Evolutionary conservation across 2,329 filamentous ascomycete species (phyloP).

Genomic region (Chalaropsis thielavioides): DNA sequence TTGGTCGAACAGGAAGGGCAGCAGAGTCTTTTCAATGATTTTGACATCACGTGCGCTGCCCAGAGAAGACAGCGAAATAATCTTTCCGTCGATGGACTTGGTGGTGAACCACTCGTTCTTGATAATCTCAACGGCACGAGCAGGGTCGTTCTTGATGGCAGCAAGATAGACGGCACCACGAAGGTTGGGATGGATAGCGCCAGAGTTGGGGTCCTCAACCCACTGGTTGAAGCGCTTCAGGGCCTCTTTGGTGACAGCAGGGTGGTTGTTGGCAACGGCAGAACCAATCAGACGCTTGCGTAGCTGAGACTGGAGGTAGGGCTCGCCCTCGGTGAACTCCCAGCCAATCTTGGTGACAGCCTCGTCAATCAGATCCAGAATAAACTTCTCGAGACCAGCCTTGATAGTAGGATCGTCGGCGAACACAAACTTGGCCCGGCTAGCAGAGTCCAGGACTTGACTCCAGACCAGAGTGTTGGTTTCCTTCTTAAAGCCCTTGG

Average conservation of each 20-base stretch:
- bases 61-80: slow-evolving; percentile 64
- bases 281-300: slow-evolving; percentile 66
- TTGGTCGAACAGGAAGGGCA: slow-evolving; percentile 63
- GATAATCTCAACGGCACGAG: slow-evolving; percentile 54
- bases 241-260: slow-evolving; percentile 59
- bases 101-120: slow-evolving; percentile 76
- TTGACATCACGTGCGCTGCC: slow-evolving; percentile 56
- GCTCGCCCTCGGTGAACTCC: slow-evolving; percentile 64
- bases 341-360: slow-evolving; percentile 72
- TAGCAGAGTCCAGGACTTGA: slow-evolving; percentile 65
- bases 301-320: slow-evolving; percentile 68
- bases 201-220: slow-evolving; percentile 50
- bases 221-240: slow-evolving; percentile 69
- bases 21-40: slow-evolving; percentile 52
- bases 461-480: slow-evolving; percentile 79
- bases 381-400: slow-evolving; percentile 62
- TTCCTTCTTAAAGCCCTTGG: slow-evolving; percentile 73
- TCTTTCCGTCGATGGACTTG: slow-evolving; percentile 78
- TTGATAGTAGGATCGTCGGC: slow-evolving; percentile 58
- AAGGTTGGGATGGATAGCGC: slow-evolving; percentile 65
- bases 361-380: slow-evolving; percentile 58
- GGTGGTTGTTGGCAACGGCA: slow-evolving; percentile 63
- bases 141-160: slow-evolving; percentile 55
- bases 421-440: slow-evolving; percentile 71
- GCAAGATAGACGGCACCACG: slow-evolving; percentile 69